Base-by-base conservation (phyloP, 2,329 filamentous ascomycete species). In the Gremmenia infestans region DNA sequence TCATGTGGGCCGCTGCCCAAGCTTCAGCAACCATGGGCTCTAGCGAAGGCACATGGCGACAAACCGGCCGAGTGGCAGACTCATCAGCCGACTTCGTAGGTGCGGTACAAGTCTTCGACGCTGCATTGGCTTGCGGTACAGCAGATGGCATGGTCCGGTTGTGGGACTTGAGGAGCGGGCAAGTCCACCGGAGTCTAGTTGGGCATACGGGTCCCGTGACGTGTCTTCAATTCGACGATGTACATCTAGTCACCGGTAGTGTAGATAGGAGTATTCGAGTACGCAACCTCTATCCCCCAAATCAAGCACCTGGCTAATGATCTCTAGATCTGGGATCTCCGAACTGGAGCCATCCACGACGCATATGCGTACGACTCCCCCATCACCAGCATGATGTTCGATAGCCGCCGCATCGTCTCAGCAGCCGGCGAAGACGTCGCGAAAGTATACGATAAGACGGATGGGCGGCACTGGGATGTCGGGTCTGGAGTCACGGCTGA, bases 391-490 rank as follows among this genome's bases (percentile, higher is more conserved):
- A 96, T 97, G 91, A 96, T 95, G 87, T 99, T 99, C 71, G 94
- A 99, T 72, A 76, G 83, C 14, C 86, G 92, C 52, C 85, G 92
- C 50, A 99, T 99, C 63, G 91, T 94, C 36, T 84, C 88, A 52
- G 93, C 94, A 2, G 91, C 91, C 0, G 89, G 92, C 43, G 94
- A 97, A 72, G 86, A 91, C 67, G 91, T 97, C 23, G 92, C 94
- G 65, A 99, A 99, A 75, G 88, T 99, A 57, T 99, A 97, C 75
- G 94, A 99, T 76, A 97, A 97, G 79, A 87, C 91, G 3, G 94
- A 99, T 70, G 91, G 91, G 42, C 80, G 90, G 59, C 94, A 97
- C 72, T 99, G 94, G 94, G 91, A 96, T 72, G 97, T 92, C 72
- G 94, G 94, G 52, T 86, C 91, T 2, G 93, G 92, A 37, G 83